Evolutionary conservation across 2,329 filamentous ascomycete species (phyloP), one percentile per base, ranked within the genome.

Genomic region (Trichoderma aggressivum): DNA sequence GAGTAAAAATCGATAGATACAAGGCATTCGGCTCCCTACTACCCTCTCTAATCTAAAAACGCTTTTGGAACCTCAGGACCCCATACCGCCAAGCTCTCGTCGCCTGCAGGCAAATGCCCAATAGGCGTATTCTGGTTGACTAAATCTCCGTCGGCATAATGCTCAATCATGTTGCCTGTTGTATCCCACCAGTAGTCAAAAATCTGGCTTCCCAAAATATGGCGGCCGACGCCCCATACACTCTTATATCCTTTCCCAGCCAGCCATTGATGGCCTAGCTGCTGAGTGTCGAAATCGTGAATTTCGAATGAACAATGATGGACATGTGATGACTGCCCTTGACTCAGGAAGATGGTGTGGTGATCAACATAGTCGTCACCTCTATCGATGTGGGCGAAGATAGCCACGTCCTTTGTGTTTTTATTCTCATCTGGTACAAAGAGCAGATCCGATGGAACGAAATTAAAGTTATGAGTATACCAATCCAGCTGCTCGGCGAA

Each of bases 91-190:
- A 71, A 60, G 18, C 58, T 24, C 58, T 70, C 43, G 12, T 50
- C 55, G 26, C 82, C 0, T 11, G 50, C 50, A 55, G 50, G 50
- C 12, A 55, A 24, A 55, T 55, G 50, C 10, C 50, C 50, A n/a
- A 55, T 55, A 28, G 80, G 79, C 24, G 84, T 87, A 34, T 86
- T 79, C 67, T 82, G 78, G 74, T 89, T 89, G 1, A 90, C 87
- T 70, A 89, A 70, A 78, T 91, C 88, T 0, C 88, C 88, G 78
- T 91, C 88, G 1, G 87, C 85, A 76, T 90, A 90, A 74, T 89
- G 87, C 77, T 89, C 87, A 61, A 89, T 79, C 78, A 86, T 87
- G 72, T 86, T 86, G 0, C 50, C 50, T 16, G 50, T 55, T 26
- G 50, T 55, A 24, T 55, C 50, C 50, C 50, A 55, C 50, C 88